Evolutionary conservation across 2,329 filamentous ascomycete genomes (phyloP).

Genomic region (Talaromyces piceae): DNA sequence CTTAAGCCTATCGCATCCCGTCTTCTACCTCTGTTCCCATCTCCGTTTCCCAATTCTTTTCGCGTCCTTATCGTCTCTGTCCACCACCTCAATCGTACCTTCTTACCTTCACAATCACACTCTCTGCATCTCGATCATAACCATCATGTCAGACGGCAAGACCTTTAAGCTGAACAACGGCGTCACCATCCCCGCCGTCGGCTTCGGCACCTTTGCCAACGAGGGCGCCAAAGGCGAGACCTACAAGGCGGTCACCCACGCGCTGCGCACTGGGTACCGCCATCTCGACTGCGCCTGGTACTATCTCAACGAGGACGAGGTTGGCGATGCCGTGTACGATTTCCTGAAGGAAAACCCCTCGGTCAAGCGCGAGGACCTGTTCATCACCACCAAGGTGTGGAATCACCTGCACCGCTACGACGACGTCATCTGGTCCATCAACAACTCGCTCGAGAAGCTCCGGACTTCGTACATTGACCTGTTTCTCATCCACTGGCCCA

Average conservation of each 20-base stretch:
- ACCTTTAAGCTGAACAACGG: constrained; percentile 50
- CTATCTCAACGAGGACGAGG: constrained; percentile 48
- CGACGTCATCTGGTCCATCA: constrained; percentile 46
- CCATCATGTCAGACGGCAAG: constrained; percentile 48
- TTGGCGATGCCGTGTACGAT: constrained; percentile 47
- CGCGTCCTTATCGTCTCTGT: neutral
- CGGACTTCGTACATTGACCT: constrained; percentile 64
- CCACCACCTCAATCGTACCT: neutral
- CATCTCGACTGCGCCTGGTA: constrained; percentile 52
- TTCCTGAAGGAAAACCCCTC: constrained; percentile 45
- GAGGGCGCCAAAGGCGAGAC: constrained; percentile 55
- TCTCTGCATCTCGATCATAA: too few relatives aligned
- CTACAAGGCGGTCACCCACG: constrained; percentile 47
- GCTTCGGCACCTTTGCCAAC: constrained; percentile 61
- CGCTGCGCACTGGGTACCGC: constrained; percentile 45
- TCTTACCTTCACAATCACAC: neutral
- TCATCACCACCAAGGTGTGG: constrained; percentile 48
- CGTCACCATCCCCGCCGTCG: constrained; percentile 55
- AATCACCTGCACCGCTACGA: constrained; percentile 45
- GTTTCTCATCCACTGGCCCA: constrained; percentile 52
- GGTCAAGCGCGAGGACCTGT: constrained; percentile 45
- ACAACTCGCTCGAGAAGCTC: constrained; percentile 57
- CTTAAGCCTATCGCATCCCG: neutral
- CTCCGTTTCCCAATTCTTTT: neutral
- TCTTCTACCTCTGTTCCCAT: neutral